Percentiles rank a stretch among this genome's conserved stretches.
Evolutionary conservation across 768 basidiomycete species (phyloP).

Genomic region (Lentinula aciculospora): DNA sequence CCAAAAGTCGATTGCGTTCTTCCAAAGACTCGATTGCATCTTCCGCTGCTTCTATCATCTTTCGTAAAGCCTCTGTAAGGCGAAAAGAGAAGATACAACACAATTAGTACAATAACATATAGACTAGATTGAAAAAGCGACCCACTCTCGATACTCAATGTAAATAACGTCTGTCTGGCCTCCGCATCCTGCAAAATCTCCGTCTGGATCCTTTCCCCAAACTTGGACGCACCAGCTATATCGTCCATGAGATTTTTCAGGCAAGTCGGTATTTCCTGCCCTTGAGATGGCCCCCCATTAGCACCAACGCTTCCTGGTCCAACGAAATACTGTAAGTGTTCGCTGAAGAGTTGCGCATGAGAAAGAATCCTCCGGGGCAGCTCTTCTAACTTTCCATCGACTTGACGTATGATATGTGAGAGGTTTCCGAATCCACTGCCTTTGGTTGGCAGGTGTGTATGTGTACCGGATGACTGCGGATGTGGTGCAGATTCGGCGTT

Average conservation of each 20-base stretch:
- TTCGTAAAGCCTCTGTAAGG: conserved; percentile 16
- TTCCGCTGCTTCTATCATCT: conserved; percentile 20
- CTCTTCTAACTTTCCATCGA: conserved; percentile 20
- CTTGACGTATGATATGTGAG: neutral
- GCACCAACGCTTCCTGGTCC: conserved; percentile 13
- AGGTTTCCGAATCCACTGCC: neutral
- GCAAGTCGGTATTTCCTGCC: conserved; percentile 20
- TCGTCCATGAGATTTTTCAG: conserved; percentile 26
- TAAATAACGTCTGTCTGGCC: conserved; percentile 26
- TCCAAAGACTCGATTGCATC: conserved; percentile 16
- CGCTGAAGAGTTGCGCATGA: conserved; percentile 23
- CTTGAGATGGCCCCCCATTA: neutral
- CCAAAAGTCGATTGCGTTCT: conserved; percentile 15
- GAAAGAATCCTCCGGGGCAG: conserved; percentile 25
- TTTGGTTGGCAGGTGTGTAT: neutral
- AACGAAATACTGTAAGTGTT: conserved; percentile 27
- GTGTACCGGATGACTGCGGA: neutral
- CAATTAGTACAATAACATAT: neutral
- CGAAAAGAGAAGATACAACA: neutral
- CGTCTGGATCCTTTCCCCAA: conserved; percentile 23
- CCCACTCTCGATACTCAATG: conserved; percentile 26
- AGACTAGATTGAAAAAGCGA: neutral
- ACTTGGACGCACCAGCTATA: conserved; percentile 24
- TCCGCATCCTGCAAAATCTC: conserved; percentile 28
- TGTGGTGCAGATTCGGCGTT: neutral